Conservation (phyloP, 2,329 filamentous ascomycete genomes). For the Westerdykella aurantiaca region DNA sequence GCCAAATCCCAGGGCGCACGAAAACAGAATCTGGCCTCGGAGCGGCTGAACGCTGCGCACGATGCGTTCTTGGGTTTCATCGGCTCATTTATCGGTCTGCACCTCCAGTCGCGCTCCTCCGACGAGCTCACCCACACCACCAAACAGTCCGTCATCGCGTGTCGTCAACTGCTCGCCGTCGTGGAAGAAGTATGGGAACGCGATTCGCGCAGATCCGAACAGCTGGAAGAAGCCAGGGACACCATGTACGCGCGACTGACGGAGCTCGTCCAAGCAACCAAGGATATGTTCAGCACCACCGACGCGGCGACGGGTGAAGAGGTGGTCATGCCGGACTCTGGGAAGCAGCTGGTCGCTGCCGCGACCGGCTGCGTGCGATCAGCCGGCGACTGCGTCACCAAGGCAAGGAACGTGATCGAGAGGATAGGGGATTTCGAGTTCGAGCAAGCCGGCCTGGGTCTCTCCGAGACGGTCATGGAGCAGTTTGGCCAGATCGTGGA, state of each 20-base stretch:
- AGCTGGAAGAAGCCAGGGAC: constrained; percentile 63
- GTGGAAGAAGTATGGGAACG: constrained; percentile 78
- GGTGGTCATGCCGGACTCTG: constrained; percentile 74
- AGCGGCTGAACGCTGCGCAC: constrained; percentile 71
- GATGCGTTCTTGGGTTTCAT: constrained; percentile 86
- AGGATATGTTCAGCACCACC: constrained; percentile 67
- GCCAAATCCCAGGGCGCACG: constrained; percentile 58
- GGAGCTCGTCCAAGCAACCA: constrained; percentile 73
- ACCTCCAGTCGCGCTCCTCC: constrained; percentile 86
- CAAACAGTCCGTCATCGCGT: constrained; percentile 75
- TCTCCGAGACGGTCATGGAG: constrained; percentile 39
- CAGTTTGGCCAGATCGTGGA: constrained; percentile 14
- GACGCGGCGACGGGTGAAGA: constrained; percentile 66
- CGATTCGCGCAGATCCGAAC: constrained; percentile 61
- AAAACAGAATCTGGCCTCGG: constrained; percentile 72
- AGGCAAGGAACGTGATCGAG: constrained; percentile 79
- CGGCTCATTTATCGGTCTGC: constrained; percentile 88
- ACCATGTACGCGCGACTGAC: constrained; percentile 75
- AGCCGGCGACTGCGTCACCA: constrained; percentile 84
- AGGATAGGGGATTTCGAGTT: constrained; percentile 87
- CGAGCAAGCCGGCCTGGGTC: constrained; percentile 45
- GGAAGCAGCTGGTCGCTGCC: constrained; percentile 66
- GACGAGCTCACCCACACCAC: constrained; percentile 77
- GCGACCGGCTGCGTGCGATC: constrained; percentile 85
- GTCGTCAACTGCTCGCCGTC: constrained; percentile 70